Conservation (phyloP, 345 rosid genomes). For the Euphorbia lathyris region DNA sequence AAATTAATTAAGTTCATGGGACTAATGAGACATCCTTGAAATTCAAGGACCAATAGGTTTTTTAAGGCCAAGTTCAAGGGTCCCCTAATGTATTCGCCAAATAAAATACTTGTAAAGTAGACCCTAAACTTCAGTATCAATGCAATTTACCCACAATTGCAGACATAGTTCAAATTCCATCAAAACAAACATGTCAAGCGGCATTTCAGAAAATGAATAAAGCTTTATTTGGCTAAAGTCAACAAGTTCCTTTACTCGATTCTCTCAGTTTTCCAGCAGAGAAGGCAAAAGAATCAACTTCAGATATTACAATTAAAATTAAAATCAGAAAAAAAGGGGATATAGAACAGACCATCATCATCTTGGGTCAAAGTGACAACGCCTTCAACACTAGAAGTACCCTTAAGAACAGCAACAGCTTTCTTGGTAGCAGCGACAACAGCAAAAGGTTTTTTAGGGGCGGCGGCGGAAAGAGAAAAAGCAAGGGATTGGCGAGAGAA, state of each 20-base stretch:
- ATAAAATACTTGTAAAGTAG: no score
- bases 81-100: no score
- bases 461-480: slow-evolving; percentile 27
- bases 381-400: slow-evolving; percentile 78
- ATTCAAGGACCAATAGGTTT: no score
- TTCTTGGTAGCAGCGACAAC: slow-evolving; percentile 69
- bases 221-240: no score
- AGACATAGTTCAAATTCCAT: no score
- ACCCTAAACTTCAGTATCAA: no score
- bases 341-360: slow-evolving; percentile 44
- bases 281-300: slow-evolving; percentile 6
- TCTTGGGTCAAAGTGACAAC: slow-evolving; percentile 80
- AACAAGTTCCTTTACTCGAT: background rate
- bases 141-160: no score
- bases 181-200: no score
- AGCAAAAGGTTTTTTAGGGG: slow-evolving; percentile 38
- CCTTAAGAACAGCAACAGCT: slow-evolving; percentile 90
- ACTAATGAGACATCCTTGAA: no score
- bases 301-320: slow-evolving; percentile 1
- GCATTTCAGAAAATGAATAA: no score
- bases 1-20: no score
- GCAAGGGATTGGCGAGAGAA: slow-evolving; percentile 41
- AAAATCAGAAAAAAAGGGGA: background rate
- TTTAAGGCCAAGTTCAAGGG: no score
- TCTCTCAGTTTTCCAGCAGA: background rate